Conservation (phyloP, 2,329 filamentous ascomycete genomes). For the Nigrospora sphaerica region DNA sequence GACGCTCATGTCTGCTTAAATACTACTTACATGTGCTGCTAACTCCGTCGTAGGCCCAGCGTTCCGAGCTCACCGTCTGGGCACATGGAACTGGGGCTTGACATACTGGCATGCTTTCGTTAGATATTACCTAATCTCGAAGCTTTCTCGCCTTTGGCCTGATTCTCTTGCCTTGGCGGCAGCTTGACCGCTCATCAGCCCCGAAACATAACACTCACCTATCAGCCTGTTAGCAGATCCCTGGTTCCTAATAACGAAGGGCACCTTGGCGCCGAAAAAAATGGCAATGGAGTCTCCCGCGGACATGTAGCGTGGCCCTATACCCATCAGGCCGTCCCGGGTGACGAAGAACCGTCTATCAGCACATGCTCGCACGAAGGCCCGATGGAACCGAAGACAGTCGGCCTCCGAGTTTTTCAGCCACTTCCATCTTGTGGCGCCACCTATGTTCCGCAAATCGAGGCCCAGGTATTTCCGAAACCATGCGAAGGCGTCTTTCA, state of each 20-base stretch:
- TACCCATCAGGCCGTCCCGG: constrained; percentile 7
- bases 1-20: no score
- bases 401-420: no score
- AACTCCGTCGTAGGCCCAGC: no score
- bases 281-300: constrained; percentile 7
- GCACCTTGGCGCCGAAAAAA: constrained; percentile 11
- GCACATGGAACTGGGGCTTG: no score
- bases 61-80: no score
- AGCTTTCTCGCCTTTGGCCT: neutral
- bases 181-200: constrained; percentile 12
- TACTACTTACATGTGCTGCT: no score
- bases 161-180: constrained; percentile 6
- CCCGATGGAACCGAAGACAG: constrained; percentile 7
- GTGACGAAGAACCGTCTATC: constrained; percentile 10
- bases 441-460: neutral
- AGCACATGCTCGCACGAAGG: constrained; percentile 9
- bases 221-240: constrained; percentile 6
- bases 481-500: neutral
- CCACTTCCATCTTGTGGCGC: no score
- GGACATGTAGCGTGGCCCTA: constrained; percentile 11
- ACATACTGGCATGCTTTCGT: no score
- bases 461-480: neutral
- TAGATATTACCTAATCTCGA: no score
- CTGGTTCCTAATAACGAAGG: constrained; percentile 8
- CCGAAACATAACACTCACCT: constrained; percentile 12